Base-by-base conservation (phyloP, 1,284 basidiomycete genomes). In the Trichosporon sp. region DNA sequence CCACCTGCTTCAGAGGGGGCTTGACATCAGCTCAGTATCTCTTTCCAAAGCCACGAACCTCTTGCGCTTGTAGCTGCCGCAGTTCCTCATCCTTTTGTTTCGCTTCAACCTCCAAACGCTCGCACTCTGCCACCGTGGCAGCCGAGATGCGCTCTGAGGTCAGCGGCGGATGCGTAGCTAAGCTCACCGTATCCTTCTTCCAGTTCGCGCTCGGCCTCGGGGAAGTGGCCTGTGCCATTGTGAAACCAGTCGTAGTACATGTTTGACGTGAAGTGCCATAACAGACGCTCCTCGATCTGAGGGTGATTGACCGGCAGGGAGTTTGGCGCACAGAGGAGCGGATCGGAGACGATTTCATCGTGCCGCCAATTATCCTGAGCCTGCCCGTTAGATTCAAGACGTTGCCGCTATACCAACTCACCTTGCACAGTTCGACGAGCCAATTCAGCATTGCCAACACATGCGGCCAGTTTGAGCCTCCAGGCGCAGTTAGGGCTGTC, bases 381-480 rank as follows among this genome's bases (percentile, higher is more conserved):
- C 83, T 83, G 43, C 12, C 3, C 3, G 19, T 69, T 5, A 71
- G 70, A 16, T 5, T 26, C 26, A 14, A 21, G 2, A 19, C 35
- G 32, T 26, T 26, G 26, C 26, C 26, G 2, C 26, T 26, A 26
- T 37, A 7, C 8, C 8, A 10, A 7, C 70, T 3, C 54, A 74
- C 73, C 38, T 72, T 74, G 77, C 90, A 81, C 2, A 93, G 82
- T 76, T 93, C 91, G 0, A 91, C 91, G 14, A 96, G 85, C 94
- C 94, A 96, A 81, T 93, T 91, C 64, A 96, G 80, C 79, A 92
- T 91, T 21, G 91, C 93, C 16, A 95, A 85, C 16, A 95, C 81
- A 14, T 88, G 85, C 0, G 92, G 92, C 94, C 93, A 96, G 16
- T 91, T 90, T 85, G 91, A 90, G 71, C 90, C 91, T 0, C 92